Evolutionary conservation across 495 filamentous ascomycete species (phyloP).

Genomic region (Penicillium lagena): DNA sequence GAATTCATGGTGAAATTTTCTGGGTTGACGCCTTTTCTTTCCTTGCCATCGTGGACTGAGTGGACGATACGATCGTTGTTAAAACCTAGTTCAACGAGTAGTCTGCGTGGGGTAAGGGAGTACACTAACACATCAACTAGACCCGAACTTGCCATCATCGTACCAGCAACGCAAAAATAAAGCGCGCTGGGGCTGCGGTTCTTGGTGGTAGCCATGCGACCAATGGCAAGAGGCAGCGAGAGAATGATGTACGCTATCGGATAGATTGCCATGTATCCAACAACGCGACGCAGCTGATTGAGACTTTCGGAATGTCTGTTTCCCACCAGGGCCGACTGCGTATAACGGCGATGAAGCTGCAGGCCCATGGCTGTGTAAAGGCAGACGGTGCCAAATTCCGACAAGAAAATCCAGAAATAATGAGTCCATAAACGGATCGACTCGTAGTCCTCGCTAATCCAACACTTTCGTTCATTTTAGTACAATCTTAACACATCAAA

Average conservation of each 20-base stretch:
- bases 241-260: constrained; percentile 67
- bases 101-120: constrained; percentile 52
- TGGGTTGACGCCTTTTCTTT: constrained; percentile 19
- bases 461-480: too few species aligned
- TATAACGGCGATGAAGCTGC: constrained; percentile 43
- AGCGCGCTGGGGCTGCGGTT: constrained; percentile 43
- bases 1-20: too few species aligned
- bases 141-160: constrained; percentile 66
- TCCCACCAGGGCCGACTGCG: constrained; percentile 32
- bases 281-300: constrained; percentile 37
- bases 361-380: constrained; percentile 63
- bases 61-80: constrained; percentile 31
- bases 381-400: constrained; percentile 54
- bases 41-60: constrained; percentile 26
- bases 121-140: constrained; percentile 70
- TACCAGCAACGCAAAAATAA: constrained; percentile 66
- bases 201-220: constrained; percentile 60
- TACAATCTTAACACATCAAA: too few species aligned
- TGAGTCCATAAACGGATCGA: constrained; percentile 62
- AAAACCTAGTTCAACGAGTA: constrained; percentile 38
- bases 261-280: constrained; percentile 69
- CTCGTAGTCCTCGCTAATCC: constrained; percentile 58
- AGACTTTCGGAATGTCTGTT: constrained; percentile 32
- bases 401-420: constrained; percentile 75
- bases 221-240: constrained; percentile 63